Evolutionary conservation across 805 yeast genomes (phyloP), one percentile per base, ranked within the genome.

Genomic region (Teunomyces pallodes): DNA sequence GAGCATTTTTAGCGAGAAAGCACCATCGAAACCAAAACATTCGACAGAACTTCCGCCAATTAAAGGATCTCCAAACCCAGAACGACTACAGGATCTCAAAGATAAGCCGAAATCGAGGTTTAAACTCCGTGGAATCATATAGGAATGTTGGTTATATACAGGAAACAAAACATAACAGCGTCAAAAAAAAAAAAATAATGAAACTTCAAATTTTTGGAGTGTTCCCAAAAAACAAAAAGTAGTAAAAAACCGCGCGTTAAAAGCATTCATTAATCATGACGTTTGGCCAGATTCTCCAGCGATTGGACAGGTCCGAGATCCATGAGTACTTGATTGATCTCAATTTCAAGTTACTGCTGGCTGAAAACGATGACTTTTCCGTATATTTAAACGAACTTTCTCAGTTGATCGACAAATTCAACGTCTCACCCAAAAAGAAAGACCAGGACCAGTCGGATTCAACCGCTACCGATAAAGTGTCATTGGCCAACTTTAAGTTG

Each of bases 321-420:
- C 57, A 59, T 36, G 49, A 50, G 16, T 66, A 56, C 46, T 48
- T 67, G 36, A 47, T 59, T 29, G 51, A 53, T 13, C 50, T 64
- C 39, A 60, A 61, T 49, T 46, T 52, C 33, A 56, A 46, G 14
- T 49, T 65, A 38, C 45, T 20, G 24, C 32, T 29, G 40, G 48
- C 24, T 4, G 36, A 36, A 2, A 47, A 35, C 6, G 42, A 26
- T 8, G 51, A 50, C 29, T 45, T 29, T 27, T 41, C 52, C 9
- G 33, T 50, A 6, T 46, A 54, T 20, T 51, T 66, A 17, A 45
- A 48, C 1, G 66, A 66, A 48, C 51, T 70, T 36, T 54, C 60
- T n/a, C 57, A 52, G 27, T 50, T 68, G 45, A 54, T 66, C 41
- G 60, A 62, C 40, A 55, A 57, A 36, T 60, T 54, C 48, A 56